Percentiles rank a stretch among this genome's conserved stretches.
phyloP scores from a whole-genome alignment of 2,329 filamentous ascomycete species.

The Periconia digitata region DNA sequence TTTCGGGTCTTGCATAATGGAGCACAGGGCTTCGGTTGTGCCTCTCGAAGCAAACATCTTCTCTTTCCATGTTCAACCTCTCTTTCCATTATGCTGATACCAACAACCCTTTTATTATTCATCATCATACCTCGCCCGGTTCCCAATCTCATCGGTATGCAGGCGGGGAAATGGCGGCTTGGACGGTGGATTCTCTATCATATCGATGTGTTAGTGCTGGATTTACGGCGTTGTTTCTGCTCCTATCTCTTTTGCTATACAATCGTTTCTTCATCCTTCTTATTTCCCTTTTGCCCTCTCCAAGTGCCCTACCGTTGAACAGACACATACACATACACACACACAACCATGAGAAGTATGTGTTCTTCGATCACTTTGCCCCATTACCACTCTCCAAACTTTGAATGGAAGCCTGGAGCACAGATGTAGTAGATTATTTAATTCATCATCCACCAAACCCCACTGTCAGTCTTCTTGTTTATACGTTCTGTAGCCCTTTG shows the following conservation, averaged over 20 bases:
- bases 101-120: too few species aligned
- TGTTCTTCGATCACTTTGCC: too few species aligned
- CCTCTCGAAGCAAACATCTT: not conserved
- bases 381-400: too few species aligned
- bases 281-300: not conserved
- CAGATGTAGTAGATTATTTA: too few species aligned
- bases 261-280: not conserved
- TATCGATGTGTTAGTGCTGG: not conserved
- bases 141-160: not conserved
- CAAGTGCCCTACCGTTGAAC: too few species aligned
- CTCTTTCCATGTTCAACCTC: not conserved
- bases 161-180: not conserved
- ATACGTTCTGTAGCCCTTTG: not conserved
- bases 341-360: too few species aligned
- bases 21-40: not conserved
- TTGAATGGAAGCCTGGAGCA: too few species aligned
- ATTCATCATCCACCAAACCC: too few species aligned
- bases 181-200: not conserved
- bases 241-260: not conserved
- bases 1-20: constrained; percentile 9
- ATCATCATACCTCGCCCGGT: too few species aligned
- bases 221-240: not conserved
- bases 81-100: not conserved
- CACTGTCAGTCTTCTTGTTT: too few species aligned
- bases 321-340: not conserved